These are phyloP conservation scores for Solanum bukasovii DNA, from an alignment of 257 asterid species.

Conservation along the genomic window DNA sequence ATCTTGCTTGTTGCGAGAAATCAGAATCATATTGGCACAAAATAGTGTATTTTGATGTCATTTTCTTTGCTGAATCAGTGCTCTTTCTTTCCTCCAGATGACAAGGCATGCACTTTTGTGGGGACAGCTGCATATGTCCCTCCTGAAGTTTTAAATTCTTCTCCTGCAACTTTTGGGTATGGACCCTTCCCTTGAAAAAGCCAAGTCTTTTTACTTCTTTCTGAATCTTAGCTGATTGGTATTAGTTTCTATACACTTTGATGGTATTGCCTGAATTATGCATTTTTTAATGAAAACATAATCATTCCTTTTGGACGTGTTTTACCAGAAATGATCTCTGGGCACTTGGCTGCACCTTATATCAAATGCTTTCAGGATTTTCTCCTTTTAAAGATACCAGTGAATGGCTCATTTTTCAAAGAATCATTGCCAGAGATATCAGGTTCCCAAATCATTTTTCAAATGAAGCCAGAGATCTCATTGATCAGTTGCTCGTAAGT, in stretches of 20 bases:
- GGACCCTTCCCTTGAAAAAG: not conserved
- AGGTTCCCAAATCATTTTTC: constrained; percentile 82
- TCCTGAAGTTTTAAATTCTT: constrained; percentile 93
- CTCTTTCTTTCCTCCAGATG: constrained; percentile 40
- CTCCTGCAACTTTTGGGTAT: constrained; percentile 94
- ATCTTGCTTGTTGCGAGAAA: not conserved
- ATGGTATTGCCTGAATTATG: not conserved
- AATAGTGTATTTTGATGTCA: not conserved
- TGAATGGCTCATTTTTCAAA: constrained; percentile 97
- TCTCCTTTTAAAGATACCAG: constrained; percentile 97
- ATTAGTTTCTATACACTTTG: not conserved
- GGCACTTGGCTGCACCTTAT: constrained; percentile 99
- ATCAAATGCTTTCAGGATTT: constrained; percentile 97
- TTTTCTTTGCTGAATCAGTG: not conserved
- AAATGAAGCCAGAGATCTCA: constrained; percentile 79
- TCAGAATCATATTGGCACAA: not conserved
- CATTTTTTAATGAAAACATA: not conserved
- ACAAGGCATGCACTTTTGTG: constrained; percentile 97
- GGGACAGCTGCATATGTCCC: constrained; percentile 99
- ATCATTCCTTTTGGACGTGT: not conserved
- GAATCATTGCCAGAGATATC: constrained; percentile 89
- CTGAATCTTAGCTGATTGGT: not conserved
- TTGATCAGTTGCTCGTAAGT: constrained; percentile 77
- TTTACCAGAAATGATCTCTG: constrained; percentile 90
- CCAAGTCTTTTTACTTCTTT: not conserved